Conservation (phyloP, 441 rosid species). For the Bocquillonia castaneifolia region DNA sequence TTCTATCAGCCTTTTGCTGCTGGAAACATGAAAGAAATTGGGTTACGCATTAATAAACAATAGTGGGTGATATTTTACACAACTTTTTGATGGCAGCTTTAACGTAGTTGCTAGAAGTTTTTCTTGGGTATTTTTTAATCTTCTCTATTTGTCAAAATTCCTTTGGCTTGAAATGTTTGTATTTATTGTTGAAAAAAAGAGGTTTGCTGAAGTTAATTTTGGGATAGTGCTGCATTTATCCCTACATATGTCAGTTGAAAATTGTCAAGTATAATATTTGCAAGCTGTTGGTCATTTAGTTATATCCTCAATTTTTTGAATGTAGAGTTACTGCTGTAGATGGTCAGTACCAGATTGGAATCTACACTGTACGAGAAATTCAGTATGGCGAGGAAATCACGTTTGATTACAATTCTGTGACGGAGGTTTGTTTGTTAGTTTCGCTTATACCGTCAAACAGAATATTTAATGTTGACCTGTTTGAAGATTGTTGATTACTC, state of each 20-base stretch:
- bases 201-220: neutral
- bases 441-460: neutral
- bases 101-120: neutral
- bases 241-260: neutral
- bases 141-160: neutral
- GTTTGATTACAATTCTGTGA: constrained; percentile 96
- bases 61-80: neutral
- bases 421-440: constrained; percentile 59
- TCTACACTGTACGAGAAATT: constrained; percentile 74
- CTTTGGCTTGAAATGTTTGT: neutral
- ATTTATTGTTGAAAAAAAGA: neutral
- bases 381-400: constrained; percentile 94
- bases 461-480: neutral
- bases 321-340: constrained; percentile 96
- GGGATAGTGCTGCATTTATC: neutral
- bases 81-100: neutral
- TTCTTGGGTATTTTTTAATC: neutral
- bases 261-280: neutral
- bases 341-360: constrained; percentile 99
- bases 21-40: neutral
- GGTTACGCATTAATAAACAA: neutral
- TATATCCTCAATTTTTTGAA: constrained; percentile 23
- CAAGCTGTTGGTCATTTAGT: constrained; percentile 9
- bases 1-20: neutral
- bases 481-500: constrained; percentile 26